phyloP scores from a whole-genome alignment of 208 protist species.

The Trypanosoma rangeli region DNA sequence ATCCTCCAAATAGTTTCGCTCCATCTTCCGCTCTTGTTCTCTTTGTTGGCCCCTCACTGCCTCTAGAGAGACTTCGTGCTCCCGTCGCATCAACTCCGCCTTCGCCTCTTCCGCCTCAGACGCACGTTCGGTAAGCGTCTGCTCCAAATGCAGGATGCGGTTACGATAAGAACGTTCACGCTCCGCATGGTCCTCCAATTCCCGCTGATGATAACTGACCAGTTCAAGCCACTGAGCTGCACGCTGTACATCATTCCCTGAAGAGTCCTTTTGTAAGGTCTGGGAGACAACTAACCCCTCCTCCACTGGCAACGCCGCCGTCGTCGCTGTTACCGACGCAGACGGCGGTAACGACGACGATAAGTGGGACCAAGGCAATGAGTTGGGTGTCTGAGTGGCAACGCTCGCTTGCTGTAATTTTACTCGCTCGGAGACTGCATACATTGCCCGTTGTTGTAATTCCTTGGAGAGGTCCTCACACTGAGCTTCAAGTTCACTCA shows the following conservation, averaged over 20 bases:
- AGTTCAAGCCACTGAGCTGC: constrained; percentile 23
- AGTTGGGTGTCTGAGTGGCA: constrained; percentile 3
- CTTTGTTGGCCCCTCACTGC: constrained; percentile 5
- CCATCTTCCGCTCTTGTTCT: constrained; percentile 9
- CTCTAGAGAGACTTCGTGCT: constrained; percentile 23
- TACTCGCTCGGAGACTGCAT: neutral
- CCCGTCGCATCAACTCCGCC: constrained; percentile 4
- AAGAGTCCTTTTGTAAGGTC: neutral
- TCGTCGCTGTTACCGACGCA: neutral
- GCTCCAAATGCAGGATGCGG: constrained; percentile 54
- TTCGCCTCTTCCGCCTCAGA: constrained; percentile 18
- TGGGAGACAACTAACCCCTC: neutral
- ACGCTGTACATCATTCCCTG: constrained; percentile 1
- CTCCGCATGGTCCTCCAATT: constrained; percentile 46
- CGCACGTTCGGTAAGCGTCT: constrained; percentile 29
- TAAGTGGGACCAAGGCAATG: neutral
- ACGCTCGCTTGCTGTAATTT: neutral
- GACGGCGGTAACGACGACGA: neutral
- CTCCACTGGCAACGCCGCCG: neutral
- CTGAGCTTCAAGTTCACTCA: constrained; percentile 6
- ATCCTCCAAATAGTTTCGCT: neutral
- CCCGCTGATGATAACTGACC: constrained; percentile 44
- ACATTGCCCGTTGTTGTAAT: neutral
- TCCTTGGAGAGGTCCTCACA: constrained; percentile 6
- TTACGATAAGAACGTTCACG: constrained; percentile 55